phyloP scores from a whole-genome alignment of 2,329 filamentous ascomycete genomes.

The Allantophomopsis lycopodina region DNA sequence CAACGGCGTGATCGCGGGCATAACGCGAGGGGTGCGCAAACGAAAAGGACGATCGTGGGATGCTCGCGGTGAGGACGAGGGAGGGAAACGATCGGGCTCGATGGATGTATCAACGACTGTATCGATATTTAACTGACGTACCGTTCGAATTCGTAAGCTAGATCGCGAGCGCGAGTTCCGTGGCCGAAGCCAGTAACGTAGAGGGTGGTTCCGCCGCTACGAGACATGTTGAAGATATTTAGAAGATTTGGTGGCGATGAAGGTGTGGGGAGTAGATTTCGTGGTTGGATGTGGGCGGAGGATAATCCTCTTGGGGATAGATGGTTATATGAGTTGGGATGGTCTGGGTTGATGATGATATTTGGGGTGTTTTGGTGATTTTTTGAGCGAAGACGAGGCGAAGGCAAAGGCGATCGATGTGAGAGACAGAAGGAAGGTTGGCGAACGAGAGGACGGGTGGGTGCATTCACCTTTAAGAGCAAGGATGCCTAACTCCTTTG shows the following conservation, averaged over 20 bases:
- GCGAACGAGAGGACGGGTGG: too few species aligned
- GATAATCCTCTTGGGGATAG: too few species aligned
- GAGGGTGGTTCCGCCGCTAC: constrained; percentile 80
- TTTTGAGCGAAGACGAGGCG: too few species aligned
- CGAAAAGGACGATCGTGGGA: constrained; percentile 21
- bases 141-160: constrained; percentile 97
- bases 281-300: too few species aligned
- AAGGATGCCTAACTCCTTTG: too few species aligned
- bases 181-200: constrained; percentile 99
- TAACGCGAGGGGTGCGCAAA: constrained; percentile 19
- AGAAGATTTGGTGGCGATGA: neutral
- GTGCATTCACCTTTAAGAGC: too few species aligned
- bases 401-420: too few species aligned
- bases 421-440: too few species aligned
- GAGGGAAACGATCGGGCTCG: constrained; percentile 28
- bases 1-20: too few species aligned
- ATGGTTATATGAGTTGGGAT: too few species aligned
- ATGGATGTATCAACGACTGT: constrained; percentile 18
- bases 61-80: constrained; percentile 24
- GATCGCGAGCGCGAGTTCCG: constrained; percentile 94
- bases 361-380: too few species aligned
- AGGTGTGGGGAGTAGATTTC: neutral
- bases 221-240: constrained; percentile 53
- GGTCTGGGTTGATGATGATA: too few species aligned
- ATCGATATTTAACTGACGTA: neutral